A percentile compares a stretch with the other conserved stretches of the same genome.
These are phyloP conservation scores for Isoetes taiwanensis DNA, from an alignment of 75 land plant genomes.

Conservation along the genomic window DNA sequence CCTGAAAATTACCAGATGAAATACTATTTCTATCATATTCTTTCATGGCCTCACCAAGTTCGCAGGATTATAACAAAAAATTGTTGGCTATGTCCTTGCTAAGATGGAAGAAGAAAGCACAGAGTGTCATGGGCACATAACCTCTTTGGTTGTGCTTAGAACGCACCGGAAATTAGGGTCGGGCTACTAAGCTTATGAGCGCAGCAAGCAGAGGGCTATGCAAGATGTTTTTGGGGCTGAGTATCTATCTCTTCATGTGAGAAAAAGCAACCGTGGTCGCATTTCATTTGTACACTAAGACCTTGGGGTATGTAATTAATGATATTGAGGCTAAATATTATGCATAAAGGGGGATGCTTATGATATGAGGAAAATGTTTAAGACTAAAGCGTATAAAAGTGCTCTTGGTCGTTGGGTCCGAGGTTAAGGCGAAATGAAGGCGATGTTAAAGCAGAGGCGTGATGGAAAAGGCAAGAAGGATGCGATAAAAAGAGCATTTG, in stretches of 20 bases:
- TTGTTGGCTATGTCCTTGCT: too few species aligned
- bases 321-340: constrained; percentile 92
- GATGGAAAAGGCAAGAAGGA: too few species aligned
- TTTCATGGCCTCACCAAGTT: constrained; percentile 96
- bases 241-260: constrained; percentile 87
- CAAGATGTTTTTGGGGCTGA: constrained; percentile 72
- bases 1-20: constrained; percentile 99
- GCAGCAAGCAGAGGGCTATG: constrained; percentile 93
- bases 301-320: constrained; percentile 76
- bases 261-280: constrained; percentile 90
- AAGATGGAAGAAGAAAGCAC: constrained; percentile 78
- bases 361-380: constrained; percentile 86
- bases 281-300: constrained; percentile 78
- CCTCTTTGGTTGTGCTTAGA: constrained; percentile 83
- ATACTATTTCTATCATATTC: constrained; percentile 91
- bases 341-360: constrained; percentile 95
- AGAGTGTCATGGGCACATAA: constrained; percentile 93
- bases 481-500: too few species aligned
- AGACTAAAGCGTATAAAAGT: constrained; percentile 17
- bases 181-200: constrained; percentile 92
- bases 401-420: too few species aligned
- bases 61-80: too few species aligned
- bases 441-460: too few species aligned
- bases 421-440: too few species aligned
- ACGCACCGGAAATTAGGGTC: constrained; percentile 87